Percentiles rank a stretch among this genome's conserved stretches.
phyloP scores from a whole-genome alignment of 352 stramenopile genomes.

The Phytophthora brassicae region DNA sequence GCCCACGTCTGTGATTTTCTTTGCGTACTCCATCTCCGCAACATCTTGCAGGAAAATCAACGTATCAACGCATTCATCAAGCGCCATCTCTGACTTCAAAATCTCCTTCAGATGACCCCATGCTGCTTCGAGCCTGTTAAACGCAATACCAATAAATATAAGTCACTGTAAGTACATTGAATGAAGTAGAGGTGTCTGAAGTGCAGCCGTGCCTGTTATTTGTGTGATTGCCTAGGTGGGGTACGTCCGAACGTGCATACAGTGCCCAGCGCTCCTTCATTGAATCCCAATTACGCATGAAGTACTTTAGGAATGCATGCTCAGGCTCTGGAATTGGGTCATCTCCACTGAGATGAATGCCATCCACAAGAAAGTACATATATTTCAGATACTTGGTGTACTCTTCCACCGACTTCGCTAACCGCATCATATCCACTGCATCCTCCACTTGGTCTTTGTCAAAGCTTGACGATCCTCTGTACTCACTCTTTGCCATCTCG shows the following conservation, averaged over 20 bases:
- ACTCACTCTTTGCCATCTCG: slow-evolving; percentile 1
- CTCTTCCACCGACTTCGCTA: neutral
- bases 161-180: neutral
- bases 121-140: neutral
- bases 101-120: neutral
- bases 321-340: neutral
- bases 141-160: neutral
- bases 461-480: neutral
- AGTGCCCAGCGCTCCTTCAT: slow-evolving; percentile 7
- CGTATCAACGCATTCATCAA: slow-evolving; percentile 3
- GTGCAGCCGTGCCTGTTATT: neutral
- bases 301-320: slow-evolving; percentile 4
- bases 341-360: neutral
- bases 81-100: neutral
- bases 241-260: neutral
- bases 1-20: slow-evolving; percentile 1
- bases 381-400: neutral
- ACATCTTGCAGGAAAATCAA: neutral
- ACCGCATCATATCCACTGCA: slow-evolving; percentile 3
- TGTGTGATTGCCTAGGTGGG: slow-evolving; percentile 2
- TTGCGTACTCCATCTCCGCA: slow-evolving; percentile 1
- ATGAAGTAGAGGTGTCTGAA: neutral
- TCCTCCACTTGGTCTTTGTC: slow-evolving; percentile 3
- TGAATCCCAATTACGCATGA: slow-evolving; percentile 11
- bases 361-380: neutral